Evolutionary conservation across 1,284 basidiomycete genomes (phyloP), one percentile per base, ranked within the genome.

Genomic region (Pseudozyma flocculosa): DNA sequence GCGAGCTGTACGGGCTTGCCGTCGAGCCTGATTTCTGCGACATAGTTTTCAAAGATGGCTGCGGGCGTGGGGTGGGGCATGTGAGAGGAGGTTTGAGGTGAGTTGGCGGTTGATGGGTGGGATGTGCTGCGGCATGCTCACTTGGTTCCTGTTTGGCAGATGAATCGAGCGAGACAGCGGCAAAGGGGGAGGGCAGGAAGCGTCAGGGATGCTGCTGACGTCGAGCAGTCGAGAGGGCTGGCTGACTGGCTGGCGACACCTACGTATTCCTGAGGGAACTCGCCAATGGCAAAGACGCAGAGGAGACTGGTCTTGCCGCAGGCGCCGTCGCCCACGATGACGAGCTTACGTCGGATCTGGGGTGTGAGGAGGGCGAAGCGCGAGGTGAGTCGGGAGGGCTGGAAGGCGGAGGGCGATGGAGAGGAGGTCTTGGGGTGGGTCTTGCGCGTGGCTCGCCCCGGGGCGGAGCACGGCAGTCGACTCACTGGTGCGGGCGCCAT

Each of bases 1-100:
- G 93, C 92, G 50, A 96, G 81, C 79, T 96, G 92, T 21, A 97
- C 89, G 39, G 92, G 90, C 80, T 97, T 97, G 65, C 92, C 92
- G 79, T 98, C 94, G 50, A 97, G 83, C 71, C 92, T 84, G 75
- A 98, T 95, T 82, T 97, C 94, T 42, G 94, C 93, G 57, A 97
- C 93, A 80, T 96, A 98, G 79, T 97, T 98, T 81, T 95, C 92
- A 75, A 95, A 95, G 50, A 95, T 92, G 57, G 73, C 50, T 40
- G 45, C 19, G 9, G 34, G 23, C 14, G 11, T 5, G 26, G 26
- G 26, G 11, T 7, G 11, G 26, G 11, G 26, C n/a, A n/a, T n/a
- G n/a, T n/a, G n/a, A n/a, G n/a, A n/a, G n/a, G n/a, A n/a, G n/a
- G n/a, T n/a, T n/a, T n/a, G n/a, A n/a, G n/a, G n/a, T n/a, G n/a